Evolutionary conservation across 2,329 filamentous ascomycete species (phyloP).

Genomic region (Phialophora macrospora): DNA sequence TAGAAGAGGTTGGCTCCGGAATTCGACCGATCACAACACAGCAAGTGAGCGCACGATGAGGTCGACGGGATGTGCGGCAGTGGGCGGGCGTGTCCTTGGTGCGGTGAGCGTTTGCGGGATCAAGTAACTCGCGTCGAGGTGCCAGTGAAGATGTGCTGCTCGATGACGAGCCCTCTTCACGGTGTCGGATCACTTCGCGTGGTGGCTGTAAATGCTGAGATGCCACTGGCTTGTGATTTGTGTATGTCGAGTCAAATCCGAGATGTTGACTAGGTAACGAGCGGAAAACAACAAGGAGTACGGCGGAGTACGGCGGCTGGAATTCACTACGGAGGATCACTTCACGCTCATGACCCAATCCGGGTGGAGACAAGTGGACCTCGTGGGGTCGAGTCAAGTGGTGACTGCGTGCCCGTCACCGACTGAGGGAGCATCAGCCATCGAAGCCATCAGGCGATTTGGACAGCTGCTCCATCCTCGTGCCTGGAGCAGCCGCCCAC

Average conservation of each 20-base stretch:
- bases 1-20: background rate
- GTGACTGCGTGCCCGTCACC: background rate
- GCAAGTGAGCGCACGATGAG: slow-evolving; percentile 21
- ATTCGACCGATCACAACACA: slow-evolving; percentile 22
- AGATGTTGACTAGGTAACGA: slow-evolving; percentile 2
- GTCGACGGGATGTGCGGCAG: slow-evolving; percentile 13
- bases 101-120: slow-evolving; percentile 8
- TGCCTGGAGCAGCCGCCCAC: slow-evolving; percentile 11
- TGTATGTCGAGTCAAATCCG: background rate
- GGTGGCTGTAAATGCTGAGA: background rate
- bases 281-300: background rate
- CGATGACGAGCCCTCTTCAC: background rate
- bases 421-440: background rate
- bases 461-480: background rate
- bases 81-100: slow-evolving; percentile 17
- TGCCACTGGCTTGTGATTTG: slow-evolving; percentile 5
- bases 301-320: background rate
- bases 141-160: slow-evolving; percentile 15
- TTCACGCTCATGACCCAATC: background rate
- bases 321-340: background rate
- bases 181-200: slow-evolving; percentile 11
- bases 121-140: background rate
- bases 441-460: background rate
- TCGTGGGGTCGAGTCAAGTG: background rate
- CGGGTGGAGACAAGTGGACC: background rate